Evolutionary conservation across 345 rosid genomes (phyloP).

Genomic region (Gossypium anomalum): DNA sequence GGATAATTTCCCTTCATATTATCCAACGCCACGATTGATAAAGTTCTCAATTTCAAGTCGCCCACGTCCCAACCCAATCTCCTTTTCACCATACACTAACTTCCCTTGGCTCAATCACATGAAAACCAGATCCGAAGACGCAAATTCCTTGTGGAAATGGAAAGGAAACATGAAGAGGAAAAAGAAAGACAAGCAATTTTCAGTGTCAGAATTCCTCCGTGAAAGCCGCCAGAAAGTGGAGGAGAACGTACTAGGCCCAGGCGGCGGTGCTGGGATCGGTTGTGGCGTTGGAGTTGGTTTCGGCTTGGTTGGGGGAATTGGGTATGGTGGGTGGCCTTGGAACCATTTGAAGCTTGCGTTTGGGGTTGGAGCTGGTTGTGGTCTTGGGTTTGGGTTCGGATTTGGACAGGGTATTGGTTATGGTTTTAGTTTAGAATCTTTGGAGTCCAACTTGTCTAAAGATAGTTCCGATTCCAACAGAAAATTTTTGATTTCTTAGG

Average conservation of each 20-base stretch:
- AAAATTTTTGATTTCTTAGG: neutral
- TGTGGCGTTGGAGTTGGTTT: constrained; percentile 52
- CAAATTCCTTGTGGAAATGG: constrained; percentile 31
- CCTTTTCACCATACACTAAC: neutral
- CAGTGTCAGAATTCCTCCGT: constrained; percentile 37
- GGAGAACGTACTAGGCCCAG: constrained; percentile 42
- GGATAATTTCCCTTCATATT: neutral
- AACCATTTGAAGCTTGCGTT: constrained; percentile 38
- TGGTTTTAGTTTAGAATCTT: constrained; percentile 36
- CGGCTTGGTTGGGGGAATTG: constrained; percentile 48
- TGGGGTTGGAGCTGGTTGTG: constrained; percentile 54
- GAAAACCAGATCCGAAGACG: constrained; percentile 23
- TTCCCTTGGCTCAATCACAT: constrained; percentile 13
- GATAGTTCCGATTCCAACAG: constrained; percentile 11
- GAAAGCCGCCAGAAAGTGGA: constrained; percentile 24
- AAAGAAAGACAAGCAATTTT: constrained; percentile 29
- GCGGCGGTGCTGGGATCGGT: constrained; percentile 47
- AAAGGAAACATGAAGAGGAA: constrained; percentile 13
- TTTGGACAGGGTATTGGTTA: constrained; percentile 55
- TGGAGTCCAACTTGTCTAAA: neutral
- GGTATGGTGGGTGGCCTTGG: constrained; percentile 37
- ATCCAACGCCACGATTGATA: neutral
- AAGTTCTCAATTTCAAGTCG: neutral
- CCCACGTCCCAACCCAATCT: neutral
- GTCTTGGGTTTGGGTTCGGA: constrained; percentile 50